Percentiles rank a stretch among this genome's conserved stretches.
Conservation (phyloP, 768 basidiomycete genomes). For the Boletus insuetus region DNA sequence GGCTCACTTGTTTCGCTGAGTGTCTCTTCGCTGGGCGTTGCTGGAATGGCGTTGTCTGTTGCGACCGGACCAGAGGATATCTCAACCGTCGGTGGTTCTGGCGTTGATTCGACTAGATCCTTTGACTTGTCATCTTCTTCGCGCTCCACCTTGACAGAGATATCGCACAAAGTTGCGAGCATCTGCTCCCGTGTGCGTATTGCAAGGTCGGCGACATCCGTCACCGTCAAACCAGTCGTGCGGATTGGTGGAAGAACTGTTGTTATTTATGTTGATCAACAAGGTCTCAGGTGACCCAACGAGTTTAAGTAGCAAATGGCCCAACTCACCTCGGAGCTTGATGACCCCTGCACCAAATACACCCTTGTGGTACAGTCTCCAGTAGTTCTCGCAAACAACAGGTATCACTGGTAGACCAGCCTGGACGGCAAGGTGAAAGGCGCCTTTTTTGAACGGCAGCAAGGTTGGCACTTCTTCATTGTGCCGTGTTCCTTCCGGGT, state of each 20-base stretch:
- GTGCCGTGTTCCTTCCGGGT: conserved; percentile 93
- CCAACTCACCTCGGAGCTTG: conserved; percentile 64
- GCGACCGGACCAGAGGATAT: neutral
- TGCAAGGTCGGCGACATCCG: conserved; percentile 68
- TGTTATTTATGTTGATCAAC: conserved; percentile 2
- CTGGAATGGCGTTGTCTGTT: conserved; percentile 29
- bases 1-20: conserved; percentile 27
- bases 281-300: neutral
- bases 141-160: conserved; percentile 55
- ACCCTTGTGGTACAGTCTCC: conserved; percentile 76
- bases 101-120: conserved; percentile 22
- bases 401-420: conserved; percentile 89
- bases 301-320: neutral
- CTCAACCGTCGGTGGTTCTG: conserved; percentile 11
- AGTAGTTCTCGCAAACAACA: conserved; percentile 92
- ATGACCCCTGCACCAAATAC: conserved; percentile 74
- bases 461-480: conserved; percentile 61
- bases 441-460: conserved; percentile 95
- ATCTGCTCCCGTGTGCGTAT: conserved; percentile 72
- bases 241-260: conserved; percentile 88
- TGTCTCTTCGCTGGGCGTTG: conserved; percentile 24
- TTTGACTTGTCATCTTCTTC: conserved; percentile 15
- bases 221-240: conserved; percentile 65
- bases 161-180: conserved; percentile 73
- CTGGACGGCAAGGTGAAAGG: conserved; percentile 93